Percentiles rank a stretch among this genome's conserved stretches.
phyloP scores from a whole-genome alignment of 1,284 basidiomycete genomes.

The Pseudozyma hubeiensis region DNA sequence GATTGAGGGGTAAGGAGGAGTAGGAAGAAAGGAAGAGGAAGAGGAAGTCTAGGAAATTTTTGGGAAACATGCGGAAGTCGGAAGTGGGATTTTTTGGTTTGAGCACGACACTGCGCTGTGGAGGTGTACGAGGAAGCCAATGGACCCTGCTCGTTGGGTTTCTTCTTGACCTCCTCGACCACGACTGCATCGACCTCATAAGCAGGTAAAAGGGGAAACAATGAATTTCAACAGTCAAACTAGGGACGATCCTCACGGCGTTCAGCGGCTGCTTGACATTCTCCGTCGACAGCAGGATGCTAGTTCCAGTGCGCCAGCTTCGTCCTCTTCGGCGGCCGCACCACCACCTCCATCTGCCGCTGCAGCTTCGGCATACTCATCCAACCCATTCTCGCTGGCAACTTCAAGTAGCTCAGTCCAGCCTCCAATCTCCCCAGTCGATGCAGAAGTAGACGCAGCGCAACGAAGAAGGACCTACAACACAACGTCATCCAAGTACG shows the following conservation, averaged over 20 bases:
- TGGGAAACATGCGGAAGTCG: conserved; percentile 3
- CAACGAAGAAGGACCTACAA: conserved; percentile 23
- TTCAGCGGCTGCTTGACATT: conserved; percentile 35
- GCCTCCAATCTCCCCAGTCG: not conserved
- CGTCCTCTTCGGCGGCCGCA: not conserved
- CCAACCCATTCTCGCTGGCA: conserved; percentile 7
- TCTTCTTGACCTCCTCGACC: not conserved
- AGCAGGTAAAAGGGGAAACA: not conserved
- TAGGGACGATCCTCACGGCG: conserved; percentile 43
- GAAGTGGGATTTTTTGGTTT: not conserved
- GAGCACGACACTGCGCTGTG: conserved; percentile 1
- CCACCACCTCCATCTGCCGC: not conserved
- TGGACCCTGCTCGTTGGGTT: not conserved
- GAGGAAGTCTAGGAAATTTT: conserved; percentile 1
- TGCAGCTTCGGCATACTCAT: conserved; percentile 1
- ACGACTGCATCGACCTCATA: not conserved
- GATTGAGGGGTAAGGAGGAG: not conserved
- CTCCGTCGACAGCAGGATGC: conserved; percentile 44
- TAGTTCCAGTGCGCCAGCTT: conserved; percentile 1
- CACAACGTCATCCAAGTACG: conserved; percentile 12
- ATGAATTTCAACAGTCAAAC: conserved; percentile 28
- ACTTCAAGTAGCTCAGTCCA: not conserved
- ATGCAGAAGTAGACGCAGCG: conserved; percentile 15
- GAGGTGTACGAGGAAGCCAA: conserved; percentile 1
- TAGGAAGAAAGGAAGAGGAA: conserved; percentile 1